Base-by-base conservation (phyloP, 140 eudicot species). In the Bidens hawaiensis region DNA sequence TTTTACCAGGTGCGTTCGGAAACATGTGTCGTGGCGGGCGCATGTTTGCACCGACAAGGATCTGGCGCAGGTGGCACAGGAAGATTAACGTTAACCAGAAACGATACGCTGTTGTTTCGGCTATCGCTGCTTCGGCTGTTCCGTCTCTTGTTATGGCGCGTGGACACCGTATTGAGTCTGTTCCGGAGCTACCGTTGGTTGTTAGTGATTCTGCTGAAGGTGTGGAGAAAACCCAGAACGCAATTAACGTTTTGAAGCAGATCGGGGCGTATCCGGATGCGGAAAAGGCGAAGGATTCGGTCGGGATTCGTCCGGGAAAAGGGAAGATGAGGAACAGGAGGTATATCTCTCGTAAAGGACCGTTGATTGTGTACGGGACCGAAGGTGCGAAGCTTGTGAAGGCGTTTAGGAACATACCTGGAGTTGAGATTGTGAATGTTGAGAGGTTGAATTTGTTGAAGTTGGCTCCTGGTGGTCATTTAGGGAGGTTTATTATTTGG, bases 21-120 rank as follows among this genome's bases (percentile, higher is more conserved):
- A 87, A 83, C 76, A 87, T 87, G 96, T 87, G 89, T 47, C 80
- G 93, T 31, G 95, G 95, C 6, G 95, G 93, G 3, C 76, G 88
- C 12, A 83, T 83, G 95, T 83, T 83, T 15, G 86, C 95, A 4
- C 88, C 89, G 6, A 81, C 93, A 0, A 64, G 71, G 80, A 81
- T 81, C 80, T 87, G 95, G 95, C 88, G 89, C 59, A 65, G 83
- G 4, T 83, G 88, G 88, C 89, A 83, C 36, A 31, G 86, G 34
- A 56, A 61, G 45, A 68, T 86, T 56, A 76, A 76, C 7, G 83
- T 83, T 0, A 87, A 85, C 38, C 81, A 71, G 78, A 83, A 78
- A 77, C 63, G 90, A 6, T 82, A 71, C 73, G 95, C 89, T 1
- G 77, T 86, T 1, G 95, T 72, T 49, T 82, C 87, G 10, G 93